Evolutionary conservation across 2,329 filamentous ascomycete genomes (phyloP).

Genomic region (Dothiorella sarmentorum): DNA sequence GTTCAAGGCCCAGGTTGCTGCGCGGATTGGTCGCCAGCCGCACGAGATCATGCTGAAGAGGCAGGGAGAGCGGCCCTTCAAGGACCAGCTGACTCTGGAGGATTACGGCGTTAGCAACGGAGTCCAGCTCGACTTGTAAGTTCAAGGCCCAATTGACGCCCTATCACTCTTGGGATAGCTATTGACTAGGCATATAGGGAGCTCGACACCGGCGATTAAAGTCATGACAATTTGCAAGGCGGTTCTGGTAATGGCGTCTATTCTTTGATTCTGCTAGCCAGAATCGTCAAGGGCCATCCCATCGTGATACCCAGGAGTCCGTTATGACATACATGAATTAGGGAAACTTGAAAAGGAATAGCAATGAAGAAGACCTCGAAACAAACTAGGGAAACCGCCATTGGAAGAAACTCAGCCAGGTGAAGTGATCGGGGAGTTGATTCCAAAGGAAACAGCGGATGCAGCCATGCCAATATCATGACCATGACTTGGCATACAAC

Average conservation of each 20-base stretch:
- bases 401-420: not conserved
- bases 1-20: constrained; percentile 89
- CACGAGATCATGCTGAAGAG: constrained; percentile 90
- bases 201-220: constrained; percentile 21
- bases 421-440: too few species aligned
- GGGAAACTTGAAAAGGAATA: not conserved
- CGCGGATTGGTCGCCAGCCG: constrained; percentile 80
- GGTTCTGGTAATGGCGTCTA: not conserved
- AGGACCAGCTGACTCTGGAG: constrained; percentile 80
- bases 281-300: not conserved
- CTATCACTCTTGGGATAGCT: too few species aligned
- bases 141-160: not conserved
- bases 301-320: constrained; percentile 3
- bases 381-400: not conserved
- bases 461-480: too few species aligned
- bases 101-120: constrained; percentile 96
- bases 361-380: not conserved
- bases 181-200: constrained; percentile 6
- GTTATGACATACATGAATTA: not conserved
- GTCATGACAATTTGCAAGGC: not conserved
- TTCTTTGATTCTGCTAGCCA: not conserved
- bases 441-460: not conserved
- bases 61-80: constrained; percentile 90
- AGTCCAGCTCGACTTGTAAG: constrained; percentile 56
- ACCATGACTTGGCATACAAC: too few species aligned